These are phyloP conservation scores for Thermoascus crustaceus DNA, from an alignment of 2,329 filamentous ascomycete species.

Conservation along the genomic window DNA sequence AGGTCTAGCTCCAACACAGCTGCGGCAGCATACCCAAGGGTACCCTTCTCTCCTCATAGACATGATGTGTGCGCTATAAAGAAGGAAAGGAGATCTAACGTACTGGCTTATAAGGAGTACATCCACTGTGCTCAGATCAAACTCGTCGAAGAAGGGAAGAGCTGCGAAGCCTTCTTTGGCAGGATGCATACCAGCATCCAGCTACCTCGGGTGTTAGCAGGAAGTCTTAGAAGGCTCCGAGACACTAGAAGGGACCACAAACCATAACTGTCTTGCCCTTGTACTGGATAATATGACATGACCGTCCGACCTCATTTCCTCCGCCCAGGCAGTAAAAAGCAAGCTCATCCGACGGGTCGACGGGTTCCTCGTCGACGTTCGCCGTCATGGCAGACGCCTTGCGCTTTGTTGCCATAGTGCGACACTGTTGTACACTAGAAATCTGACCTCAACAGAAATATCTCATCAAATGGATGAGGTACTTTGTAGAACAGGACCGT, in stretches of 20 bases:
- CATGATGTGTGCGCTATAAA: constrained; percentile 4
- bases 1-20: constrained; percentile 5
- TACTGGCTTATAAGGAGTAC: constrained; percentile 99
- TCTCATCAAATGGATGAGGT: too few relatives aligned
- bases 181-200: constrained; percentile 94
- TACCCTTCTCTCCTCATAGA: constrained; percentile 3
- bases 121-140: constrained; percentile 94
- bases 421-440: not conserved
- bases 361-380: constrained; percentile 64
- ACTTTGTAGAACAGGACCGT: not conserved
- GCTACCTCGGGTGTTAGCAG: constrained; percentile 43
- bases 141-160: constrained; percentile 96
- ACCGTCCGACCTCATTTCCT: constrained; percentile 93
- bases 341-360: constrained; percentile 88
- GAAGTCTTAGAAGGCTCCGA: constrained; percentile 6
- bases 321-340: constrained; percentile 90
- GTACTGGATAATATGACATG: constrained; percentile 97
- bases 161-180: constrained; percentile 90
- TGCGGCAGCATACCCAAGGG: constrained; percentile 1
- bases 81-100: constrained; percentile 36
- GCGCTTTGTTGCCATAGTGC: constrained; percentile 80
- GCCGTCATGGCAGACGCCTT: constrained; percentile 71
- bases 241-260: constrained; percentile 23
- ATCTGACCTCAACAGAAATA: not conserved
- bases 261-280: constrained; percentile 99